A percentile compares a stretch with the other conserved stretches of the same genome.
Conservation (phyloP, 495 filamentous ascomycete species). For the Lepidopterella palustris region DNA sequence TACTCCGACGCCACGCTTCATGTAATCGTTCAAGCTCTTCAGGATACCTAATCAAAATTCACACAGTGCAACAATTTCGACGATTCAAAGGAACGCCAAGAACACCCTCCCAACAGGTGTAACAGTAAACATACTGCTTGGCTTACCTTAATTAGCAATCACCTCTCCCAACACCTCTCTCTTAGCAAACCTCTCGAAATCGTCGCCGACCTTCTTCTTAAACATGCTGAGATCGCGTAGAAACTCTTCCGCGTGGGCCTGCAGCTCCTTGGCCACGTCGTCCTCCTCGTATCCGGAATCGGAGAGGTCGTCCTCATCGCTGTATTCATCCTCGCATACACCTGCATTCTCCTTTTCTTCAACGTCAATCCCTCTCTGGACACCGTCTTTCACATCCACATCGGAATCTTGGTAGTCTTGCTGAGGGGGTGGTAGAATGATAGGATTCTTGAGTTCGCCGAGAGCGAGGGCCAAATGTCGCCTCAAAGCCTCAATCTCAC, state of each 20-base stretch:
- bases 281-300: constrained; percentile 44
- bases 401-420: constrained; percentile 9
- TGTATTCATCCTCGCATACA: constrained; percentile 28
- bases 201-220: constrained; percentile 74
- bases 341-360: constrained; percentile 31
- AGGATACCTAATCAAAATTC: neutral
- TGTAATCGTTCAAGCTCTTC: neutral
- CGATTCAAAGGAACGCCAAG: neutral
- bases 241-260: constrained; percentile 29
- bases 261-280: constrained; percentile 47
- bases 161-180: constrained; percentile 14
- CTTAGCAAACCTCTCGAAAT: constrained; percentile 51
- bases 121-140: neutral
- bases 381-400: constrained; percentile 10
- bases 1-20: constrained; percentile 2
- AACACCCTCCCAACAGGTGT: neutral
- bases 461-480: constrained; percentile 79
- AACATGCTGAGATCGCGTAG: constrained; percentile 74
- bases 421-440: constrained; percentile 47
- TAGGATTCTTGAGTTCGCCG: constrained; percentile 84
- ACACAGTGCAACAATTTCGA: neutral
- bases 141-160: constrained; percentile 2
- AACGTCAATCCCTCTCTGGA: constrained; percentile 18
- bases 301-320: constrained; percentile 33
- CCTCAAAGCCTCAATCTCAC: constrained; percentile 82